These are phyloP conservation scores for Beauveria australis DNA, from an alignment of 2,329 filamentous ascomycete species.

Conservation along the genomic window DNA sequence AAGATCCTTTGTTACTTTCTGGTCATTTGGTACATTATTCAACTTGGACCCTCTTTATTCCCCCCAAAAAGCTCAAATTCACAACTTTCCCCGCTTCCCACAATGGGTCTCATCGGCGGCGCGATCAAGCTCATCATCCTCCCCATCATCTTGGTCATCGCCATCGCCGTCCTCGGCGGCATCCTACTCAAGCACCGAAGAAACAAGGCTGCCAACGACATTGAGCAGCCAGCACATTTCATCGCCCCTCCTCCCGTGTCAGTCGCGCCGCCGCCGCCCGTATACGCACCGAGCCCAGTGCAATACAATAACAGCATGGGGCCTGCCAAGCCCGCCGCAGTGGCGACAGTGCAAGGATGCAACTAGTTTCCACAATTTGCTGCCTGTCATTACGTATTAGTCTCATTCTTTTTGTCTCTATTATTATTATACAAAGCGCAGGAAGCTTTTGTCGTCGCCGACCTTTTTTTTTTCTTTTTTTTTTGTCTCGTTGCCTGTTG, in stretches of 20 bases:
- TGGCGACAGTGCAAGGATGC: not conserved
- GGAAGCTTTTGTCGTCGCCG: no score
- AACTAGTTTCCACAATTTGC: not conserved
- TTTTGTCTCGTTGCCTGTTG: not conserved
- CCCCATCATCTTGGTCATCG: not conserved
- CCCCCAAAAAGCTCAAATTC: not conserved
- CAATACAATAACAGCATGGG: not conserved
- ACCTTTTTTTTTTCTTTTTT: not conserved
- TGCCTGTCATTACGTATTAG: not conserved
- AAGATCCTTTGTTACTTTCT: not conserved
- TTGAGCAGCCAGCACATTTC: not conserved
- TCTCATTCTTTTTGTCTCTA: not conserved
- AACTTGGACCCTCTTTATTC: not conserved
- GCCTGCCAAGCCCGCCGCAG: not conserved
- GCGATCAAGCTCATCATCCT: slow-evolving; percentile 8
- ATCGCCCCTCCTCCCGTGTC: not conserved
- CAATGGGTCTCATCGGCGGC: slow-evolving; percentile 3
- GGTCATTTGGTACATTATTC: not conserved
- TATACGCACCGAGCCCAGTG: slow-evolving; percentile 1
- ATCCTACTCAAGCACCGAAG: not conserved
- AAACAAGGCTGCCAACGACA: not conserved
- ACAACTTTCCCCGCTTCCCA: not conserved
- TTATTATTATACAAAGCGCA: not conserved
- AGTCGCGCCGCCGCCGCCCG: not conserved
- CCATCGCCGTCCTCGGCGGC: not conserved